These are phyloP conservation scores for Halophytophthora polymorphica DNA, from an alignment of 352 stramenopile genomes.

Conservation along the genomic window DNA sequence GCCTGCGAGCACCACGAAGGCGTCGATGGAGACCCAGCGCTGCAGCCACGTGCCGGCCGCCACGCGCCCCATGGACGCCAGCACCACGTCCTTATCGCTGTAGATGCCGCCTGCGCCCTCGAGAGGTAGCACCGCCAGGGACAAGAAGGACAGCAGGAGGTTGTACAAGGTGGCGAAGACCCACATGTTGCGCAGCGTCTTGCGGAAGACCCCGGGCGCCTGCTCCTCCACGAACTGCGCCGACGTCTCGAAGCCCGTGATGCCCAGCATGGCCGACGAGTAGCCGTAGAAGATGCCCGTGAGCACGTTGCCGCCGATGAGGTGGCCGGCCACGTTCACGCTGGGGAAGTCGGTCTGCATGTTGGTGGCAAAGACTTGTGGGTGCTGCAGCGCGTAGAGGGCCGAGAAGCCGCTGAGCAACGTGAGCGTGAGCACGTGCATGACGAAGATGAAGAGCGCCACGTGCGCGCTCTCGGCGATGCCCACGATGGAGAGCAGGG, in stretches of 20 bases:
- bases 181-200: constrained; percentile 86
- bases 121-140: constrained; percentile 77
- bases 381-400: constrained; percentile 59
- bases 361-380: constrained; percentile 59
- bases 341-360: constrained; percentile 61
- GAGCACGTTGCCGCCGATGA: constrained; percentile 53
- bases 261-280: constrained; percentile 85
- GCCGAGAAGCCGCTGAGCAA: constrained; percentile 60
- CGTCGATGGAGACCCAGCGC: constrained; percentile 79
- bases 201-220: constrained; percentile 76
- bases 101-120: constrained; percentile 61
- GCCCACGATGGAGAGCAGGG: constrained; percentile 74
- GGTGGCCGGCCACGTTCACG: constrained; percentile 29
- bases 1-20: constrained; percentile 86
- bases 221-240: constrained; percentile 92
- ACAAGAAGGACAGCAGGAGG: constrained; percentile 77
- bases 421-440: constrained; percentile 78
- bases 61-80: constrained; percentile 69
- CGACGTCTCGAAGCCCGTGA: constrained; percentile 90
- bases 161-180: constrained; percentile 86
- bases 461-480: constrained; percentile 86
- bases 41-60: constrained; percentile 54
- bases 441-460: constrained; percentile 81
- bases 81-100: constrained; percentile 60
- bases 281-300: constrained; percentile 81